phyloP scores from a whole-genome alignment of 108 stramenopile genomes.

The Fragilaria radians region DNA sequence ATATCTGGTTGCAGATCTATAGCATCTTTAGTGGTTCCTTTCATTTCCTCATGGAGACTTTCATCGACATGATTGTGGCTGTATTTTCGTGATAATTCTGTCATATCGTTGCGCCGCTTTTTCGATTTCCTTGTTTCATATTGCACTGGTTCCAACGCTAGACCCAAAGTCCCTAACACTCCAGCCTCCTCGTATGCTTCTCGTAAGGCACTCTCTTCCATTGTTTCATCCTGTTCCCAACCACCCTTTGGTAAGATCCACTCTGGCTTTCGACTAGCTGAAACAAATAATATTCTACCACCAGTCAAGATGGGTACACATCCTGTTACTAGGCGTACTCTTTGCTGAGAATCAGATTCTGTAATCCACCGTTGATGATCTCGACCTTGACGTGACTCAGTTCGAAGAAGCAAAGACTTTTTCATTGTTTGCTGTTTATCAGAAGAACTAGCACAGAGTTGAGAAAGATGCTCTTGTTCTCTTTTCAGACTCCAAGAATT shows the following conservation, averaged over 20 bases:
- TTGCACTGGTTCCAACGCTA: slow-evolving; percentile 51
- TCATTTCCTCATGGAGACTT: not conserved
- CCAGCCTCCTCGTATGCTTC: slow-evolving; percentile 92
- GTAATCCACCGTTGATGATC: slow-evolving; percentile 56
- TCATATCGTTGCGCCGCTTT: slow-evolving; percentile 44
- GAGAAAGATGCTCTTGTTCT: slow-evolving; percentile 10
- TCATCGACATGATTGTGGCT: not conserved
- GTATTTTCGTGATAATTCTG: slow-evolving; percentile 14
- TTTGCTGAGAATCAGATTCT: slow-evolving; percentile 30
- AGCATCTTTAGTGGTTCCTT: not conserved
- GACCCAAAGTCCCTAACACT: slow-evolving; percentile 66
- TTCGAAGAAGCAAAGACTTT: not conserved
- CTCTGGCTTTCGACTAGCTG: slow-evolving; percentile 65
- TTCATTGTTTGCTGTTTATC: slow-evolving; percentile 3
- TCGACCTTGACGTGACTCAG: slow-evolving; percentile 60
- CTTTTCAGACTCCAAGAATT: slow-evolving; percentile 30
- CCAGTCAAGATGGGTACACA: slow-evolving; percentile 65
- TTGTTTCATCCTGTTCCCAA: slow-evolving; percentile 89
- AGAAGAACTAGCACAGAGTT: not conserved
- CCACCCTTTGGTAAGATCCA: slow-evolving; percentile 97
- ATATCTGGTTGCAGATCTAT: not conserved
- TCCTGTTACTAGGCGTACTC: slow-evolving; percentile 62
- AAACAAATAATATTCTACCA: slow-evolving; percentile 71
- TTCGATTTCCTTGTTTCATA: slow-evolving; percentile 80
- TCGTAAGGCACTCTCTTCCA: slow-evolving; percentile 79